A percentile compares a stretch with the other conserved stretches of the same genome.
These are phyloP conservation scores for Fusarium robinianum DNA, from an alignment of 2,329 filamentous ascomycete species.

Conservation along the genomic window DNA sequence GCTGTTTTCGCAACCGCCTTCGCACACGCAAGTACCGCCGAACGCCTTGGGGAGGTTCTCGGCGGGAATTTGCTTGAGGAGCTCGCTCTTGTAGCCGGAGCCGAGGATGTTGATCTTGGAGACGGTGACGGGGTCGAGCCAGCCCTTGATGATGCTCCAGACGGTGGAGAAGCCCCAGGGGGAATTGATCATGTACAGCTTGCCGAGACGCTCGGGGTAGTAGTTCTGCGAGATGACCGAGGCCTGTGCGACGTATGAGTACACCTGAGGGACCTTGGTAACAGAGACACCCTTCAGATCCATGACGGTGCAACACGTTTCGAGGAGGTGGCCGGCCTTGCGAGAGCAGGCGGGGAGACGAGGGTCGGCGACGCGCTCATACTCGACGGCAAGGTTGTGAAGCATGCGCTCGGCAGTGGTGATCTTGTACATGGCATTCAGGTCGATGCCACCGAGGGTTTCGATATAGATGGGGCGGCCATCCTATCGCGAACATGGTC, in stretches of 20 bases:
- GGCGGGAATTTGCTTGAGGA: slow-evolving; percentile 80
- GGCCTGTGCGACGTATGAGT: slow-evolving; percentile 83
- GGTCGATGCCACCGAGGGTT: slow-evolving; percentile 89
- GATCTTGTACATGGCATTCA: slow-evolving; percentile 89
- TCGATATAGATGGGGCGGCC: slow-evolving; percentile 97
- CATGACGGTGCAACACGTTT: slow-evolving; percentile 98
- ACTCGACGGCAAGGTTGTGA: slow-evolving; percentile 94
- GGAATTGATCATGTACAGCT: slow-evolving; percentile 97
- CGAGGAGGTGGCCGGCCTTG: slow-evolving; percentile 84
- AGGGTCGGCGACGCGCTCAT: slow-evolving; percentile 93
- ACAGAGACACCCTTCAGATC: slow-evolving; percentile 94
- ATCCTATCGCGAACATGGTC: slow-evolving; percentile 63
- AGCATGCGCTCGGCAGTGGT: slow-evolving; percentile 93
- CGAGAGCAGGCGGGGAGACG: slow-evolving; percentile 94
- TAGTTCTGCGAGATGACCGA: slow-evolving; percentile 96
- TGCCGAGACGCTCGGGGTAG: slow-evolving; percentile 96
- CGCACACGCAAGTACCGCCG: slow-evolving; percentile 81
- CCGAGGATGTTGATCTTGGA: slow-evolving; percentile 94
- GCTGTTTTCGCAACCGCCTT: slow-evolving; percentile 81
- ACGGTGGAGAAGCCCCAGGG: slow-evolving; percentile 92
- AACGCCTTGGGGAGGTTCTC: slow-evolving; percentile 90
- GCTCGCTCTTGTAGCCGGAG: slow-evolving; percentile 77
- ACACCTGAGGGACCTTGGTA: slow-evolving; percentile 79
- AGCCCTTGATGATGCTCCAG: slow-evolving; percentile 86
- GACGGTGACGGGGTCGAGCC: slow-evolving; percentile 95